Conservation (phyloP, 2,329 filamentous ascomycete species). For the Clonostachys rhizophaga region DNA sequence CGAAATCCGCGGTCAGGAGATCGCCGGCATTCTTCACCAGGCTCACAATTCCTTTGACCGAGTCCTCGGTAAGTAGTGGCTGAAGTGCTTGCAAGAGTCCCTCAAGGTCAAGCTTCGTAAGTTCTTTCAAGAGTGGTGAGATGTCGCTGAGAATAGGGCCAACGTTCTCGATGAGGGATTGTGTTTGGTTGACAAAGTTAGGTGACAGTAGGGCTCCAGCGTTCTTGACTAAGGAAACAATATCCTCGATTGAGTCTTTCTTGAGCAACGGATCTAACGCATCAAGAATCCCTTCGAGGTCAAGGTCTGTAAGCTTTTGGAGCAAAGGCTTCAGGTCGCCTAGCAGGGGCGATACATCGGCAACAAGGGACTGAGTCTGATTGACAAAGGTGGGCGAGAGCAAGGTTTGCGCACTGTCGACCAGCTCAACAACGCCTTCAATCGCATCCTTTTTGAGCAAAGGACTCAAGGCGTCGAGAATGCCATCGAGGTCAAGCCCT, state of each 20-base stretch:
- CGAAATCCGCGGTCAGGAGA: slow-evolving; percentile 18
- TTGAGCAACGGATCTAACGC: slow-evolving; percentile 13
- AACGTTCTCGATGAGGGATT: slow-evolving; percentile 12
- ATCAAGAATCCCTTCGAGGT: slow-evolving; percentile 19
- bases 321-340: slow-evolving; percentile 13
- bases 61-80: slow-evolving; percentile 16
- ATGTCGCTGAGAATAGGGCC: slow-evolving; percentile 20
- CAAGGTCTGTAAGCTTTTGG: slow-evolving; percentile 19
- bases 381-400: slow-evolving; percentile 18
- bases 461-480: slow-evolving; percentile 17
- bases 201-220: slow-evolving; percentile 15
- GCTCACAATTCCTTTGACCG: slow-evolving; percentile 15
- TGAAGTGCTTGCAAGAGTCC: slow-evolving; percentile 13
- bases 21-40: slow-evolving; percentile 15
- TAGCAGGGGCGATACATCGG: slow-evolving; percentile 8
- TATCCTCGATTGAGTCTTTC: slow-evolving; percentile 14
- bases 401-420: slow-evolving; percentile 19
- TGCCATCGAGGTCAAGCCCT: slow-evolving; percentile 20
- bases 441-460: slow-evolving; percentile 18
- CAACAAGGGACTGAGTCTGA: slow-evolving; percentile 12
- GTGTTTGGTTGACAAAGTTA: slow-evolving; percentile 10
- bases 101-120: slow-evolving; percentile 24
- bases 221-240: slow-evolving; percentile 16
- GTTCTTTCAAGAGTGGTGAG: slow-evolving; percentile 12
- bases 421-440: slow-evolving; percentile 15